These are phyloP conservation scores for Myxozyma geophila DNA, from an alignment of 805 yeast genomes.

Conservation along the genomic window DNA sequence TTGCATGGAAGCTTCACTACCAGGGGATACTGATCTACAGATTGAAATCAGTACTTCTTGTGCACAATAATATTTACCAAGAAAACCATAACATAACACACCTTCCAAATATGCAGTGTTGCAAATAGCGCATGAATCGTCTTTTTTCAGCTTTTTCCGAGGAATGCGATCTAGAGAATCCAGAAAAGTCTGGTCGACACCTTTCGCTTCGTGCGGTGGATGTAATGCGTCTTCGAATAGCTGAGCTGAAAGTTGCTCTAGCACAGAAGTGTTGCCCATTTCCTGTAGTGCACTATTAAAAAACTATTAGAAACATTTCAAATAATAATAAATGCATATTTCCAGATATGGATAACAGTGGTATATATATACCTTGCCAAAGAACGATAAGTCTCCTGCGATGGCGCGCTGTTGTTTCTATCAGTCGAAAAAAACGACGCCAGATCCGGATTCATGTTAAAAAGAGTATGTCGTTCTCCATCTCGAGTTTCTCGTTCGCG, in stretches of 20 bases:
- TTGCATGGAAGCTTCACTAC: conserved; percentile 77
- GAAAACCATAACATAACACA: conserved; percentile 2
- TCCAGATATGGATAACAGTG: not conserved
- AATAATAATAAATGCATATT: not conserved
- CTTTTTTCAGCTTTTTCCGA: conserved; percentile 47
- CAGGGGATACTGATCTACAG: conserved; percentile 69
- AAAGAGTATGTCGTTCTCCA: conserved; percentile 24
- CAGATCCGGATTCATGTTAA: conserved; percentile 31
- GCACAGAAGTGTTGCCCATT: conserved; percentile 24
- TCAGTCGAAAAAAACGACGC: conserved; percentile 34
- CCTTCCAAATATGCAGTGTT: conserved; percentile 65
- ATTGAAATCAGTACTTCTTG: not conserved
- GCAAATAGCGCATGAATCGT: conserved; percentile 82
- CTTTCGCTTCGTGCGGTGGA: conserved; percentile 42
- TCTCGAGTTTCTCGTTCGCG: not conserved
- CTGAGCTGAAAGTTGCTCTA: conserved; percentile 29
- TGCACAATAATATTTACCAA: not conserved
- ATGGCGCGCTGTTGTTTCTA: not conserved
- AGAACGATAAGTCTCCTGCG: conserved; percentile 17
- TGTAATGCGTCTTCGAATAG: conserved; percentile 28
- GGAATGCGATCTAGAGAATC: conserved; percentile 78
- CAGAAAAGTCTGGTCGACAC: conserved; percentile 70
- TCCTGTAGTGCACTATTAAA: conserved; percentile 29
- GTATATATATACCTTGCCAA: conserved; percentile 21
- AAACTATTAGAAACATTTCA: not conserved